Evolutionary conservation across 106 monocot species (phyloP), one percentile per base, ranked within the genome.

Genomic region (Acorus calamus): DNA sequence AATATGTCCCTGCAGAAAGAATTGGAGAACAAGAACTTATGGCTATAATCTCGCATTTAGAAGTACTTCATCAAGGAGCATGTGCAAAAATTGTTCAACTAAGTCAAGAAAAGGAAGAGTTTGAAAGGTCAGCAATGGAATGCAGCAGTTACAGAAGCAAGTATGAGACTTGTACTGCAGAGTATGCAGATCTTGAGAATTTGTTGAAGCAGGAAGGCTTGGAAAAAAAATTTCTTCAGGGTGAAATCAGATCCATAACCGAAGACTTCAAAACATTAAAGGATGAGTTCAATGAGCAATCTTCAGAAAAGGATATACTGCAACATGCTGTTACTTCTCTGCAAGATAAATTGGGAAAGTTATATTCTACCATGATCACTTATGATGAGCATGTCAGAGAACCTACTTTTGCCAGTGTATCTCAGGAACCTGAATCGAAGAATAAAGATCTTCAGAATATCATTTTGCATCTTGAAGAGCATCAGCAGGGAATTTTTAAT

Each of bases 191-290:
- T 54, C 56, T 85, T 46, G 70, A 98, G 66, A 46, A 73, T 44
- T 66, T 86, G 52, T 62, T 94, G 55, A 66, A 79, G 47, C 57
- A 78, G 53, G 94, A 89, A 89, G 80, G 59, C 44, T 52, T 71
- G 7, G 69, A 82, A 63, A 86, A 66, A 55, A 63, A 3, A 49
- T n/a, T 7, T 64, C 76, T 89, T 62, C 62, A 83, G 63, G 62
- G 54, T 55, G 78, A 82, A 63, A 52, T 76, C 10, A 71, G 13
- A 4, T 74, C 60, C 49, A 57, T 71, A 41, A 64, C 13, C 8
- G 69, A 82, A 71, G 74, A 83, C 4, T 78, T 64, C 4, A 78
- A 67, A 50, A 63, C 68, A 56, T 47, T 94, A 69, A 79, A 86
- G 55, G 70, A 59, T 52, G 71, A 81, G 62, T 81, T 66, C 66